Evolutionary conservation across 148 eudicot species (phyloP).

Genomic region (Hydrangea macrophylla): DNA sequence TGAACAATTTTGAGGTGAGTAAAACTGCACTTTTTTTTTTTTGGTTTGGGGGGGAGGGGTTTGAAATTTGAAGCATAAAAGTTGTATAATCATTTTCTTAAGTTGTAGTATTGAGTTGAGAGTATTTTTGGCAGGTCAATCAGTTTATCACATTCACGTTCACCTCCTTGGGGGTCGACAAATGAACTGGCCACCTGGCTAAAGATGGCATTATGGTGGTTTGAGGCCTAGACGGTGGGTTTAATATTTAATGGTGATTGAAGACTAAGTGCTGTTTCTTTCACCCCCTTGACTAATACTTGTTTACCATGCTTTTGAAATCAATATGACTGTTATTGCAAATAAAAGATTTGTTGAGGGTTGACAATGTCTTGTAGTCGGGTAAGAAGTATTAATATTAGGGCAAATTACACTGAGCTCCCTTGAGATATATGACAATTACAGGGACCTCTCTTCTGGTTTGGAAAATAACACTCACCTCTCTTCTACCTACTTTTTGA

Average conservation of each 20-base stretch:
- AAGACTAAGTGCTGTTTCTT: no score
- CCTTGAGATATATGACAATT: no score
- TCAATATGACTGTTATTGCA: background rate
- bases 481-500: no score
- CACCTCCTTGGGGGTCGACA: slow-evolving; percentile 96
- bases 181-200: slow-evolving; percentile 98
- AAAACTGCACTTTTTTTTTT: no score
- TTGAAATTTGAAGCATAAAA: no score
- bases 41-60: no score
- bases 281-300: background rate
- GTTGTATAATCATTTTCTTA: background rate
- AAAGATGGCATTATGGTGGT: slow-evolving; percentile 8
- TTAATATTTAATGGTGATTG: background rate
- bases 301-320: background rate
- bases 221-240: background rate
- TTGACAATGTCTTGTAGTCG: background rate
- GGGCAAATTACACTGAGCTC: no score
- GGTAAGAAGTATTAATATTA: no score
- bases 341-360: background rate
- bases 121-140: slow-evolving; percentile 62
- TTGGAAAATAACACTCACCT: no score
- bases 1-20: no score
- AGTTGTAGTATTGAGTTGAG: background rate
- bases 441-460: no score
- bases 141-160: slow-evolving; percentile 84